Percentiles rank a stretch among this genome's conserved stretches.
These are phyloP conservation scores for Yamadazyma scolyti DNA, from an alignment of 805 yeast species.

Conservation along the genomic window DNA sequence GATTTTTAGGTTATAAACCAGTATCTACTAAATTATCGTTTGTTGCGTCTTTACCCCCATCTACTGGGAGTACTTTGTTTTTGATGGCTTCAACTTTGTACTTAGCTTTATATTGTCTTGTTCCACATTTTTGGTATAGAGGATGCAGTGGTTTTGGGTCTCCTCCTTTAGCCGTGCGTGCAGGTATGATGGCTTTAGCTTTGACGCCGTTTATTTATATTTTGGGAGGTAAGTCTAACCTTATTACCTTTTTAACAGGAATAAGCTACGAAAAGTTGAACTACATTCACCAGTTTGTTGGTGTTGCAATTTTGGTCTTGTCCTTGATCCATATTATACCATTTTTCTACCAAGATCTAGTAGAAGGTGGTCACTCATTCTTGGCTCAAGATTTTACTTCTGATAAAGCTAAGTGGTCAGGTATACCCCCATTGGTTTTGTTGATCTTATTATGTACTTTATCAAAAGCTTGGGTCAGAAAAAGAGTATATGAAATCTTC, in stretches of 20 bases:
- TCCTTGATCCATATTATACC: constrained; percentile 50
- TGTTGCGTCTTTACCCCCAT: constrained; percentile 29
- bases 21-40: constrained; percentile 20
- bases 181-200: constrained; percentile 50
- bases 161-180: constrained; percentile 54
- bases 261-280: constrained; percentile 54
- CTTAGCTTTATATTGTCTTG: constrained; percentile 33
- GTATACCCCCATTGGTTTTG: constrained; percentile 47
- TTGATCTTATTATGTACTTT: constrained; percentile 41
- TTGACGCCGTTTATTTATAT: constrained; percentile 48
- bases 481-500: constrained; percentile 43
- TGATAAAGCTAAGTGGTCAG: constrained; percentile 28
- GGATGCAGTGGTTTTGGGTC: constrained; percentile 54
- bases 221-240: constrained; percentile 51
- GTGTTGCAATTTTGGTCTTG: constrained; percentile 39
- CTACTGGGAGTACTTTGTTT: constrained; percentile 35
- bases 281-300: constrained; percentile 47
- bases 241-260: constrained; percentile 48
- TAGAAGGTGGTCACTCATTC: constrained; percentile 46
- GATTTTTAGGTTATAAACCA: constrained; percentile 33
- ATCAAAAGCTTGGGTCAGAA: constrained; percentile 40
- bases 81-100: constrained; percentile 32
- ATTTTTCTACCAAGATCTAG: constrained; percentile 39
- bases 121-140: constrained; percentile 50
- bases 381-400: constrained; percentile 14